Base-by-base conservation (phyloP, 306 rosid genomes). In the Dalbergia cochinchinensis region DNA sequence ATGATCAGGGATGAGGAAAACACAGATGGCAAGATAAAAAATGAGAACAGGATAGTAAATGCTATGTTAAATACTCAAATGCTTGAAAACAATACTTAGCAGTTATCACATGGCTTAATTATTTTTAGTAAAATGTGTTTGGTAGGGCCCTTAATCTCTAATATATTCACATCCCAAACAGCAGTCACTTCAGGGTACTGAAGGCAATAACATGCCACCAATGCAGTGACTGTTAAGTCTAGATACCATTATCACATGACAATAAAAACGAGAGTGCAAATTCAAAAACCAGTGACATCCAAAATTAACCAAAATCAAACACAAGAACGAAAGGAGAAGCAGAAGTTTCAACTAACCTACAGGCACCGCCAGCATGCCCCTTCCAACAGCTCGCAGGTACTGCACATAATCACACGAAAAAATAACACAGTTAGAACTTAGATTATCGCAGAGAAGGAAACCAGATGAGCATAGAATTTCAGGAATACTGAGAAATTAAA, bases 321-420 rank as follows among this genome's bases (percentile, higher is more conserved):
- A 37, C 53, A 65, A 44, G 76, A 77, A 41, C 45, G 12, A 15
- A 26, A 53, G 31, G 61, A 9, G 48, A 22, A 65, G 69, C 47
- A 31, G 3, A 34, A 73, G 13, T 68, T 55, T 50, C 34, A 55
- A 91, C 97, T 87, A 86, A 95, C 99, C 98, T 78, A 80, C 77
- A 54, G 90, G 91, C 66, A 95, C 81, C 80, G 88, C 98, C 12
- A 95, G 81, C 33, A 90, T 11, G 53, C 99, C 99, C 78, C 94
- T 86, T 54, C 90, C 91, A n/a, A 89, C 88, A 39, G 96, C 97
- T 82, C 86, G 81, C 79, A 88, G 80, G 81, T 91, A 95, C 98
- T 95, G 88, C 72, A 78, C 11, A 45, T 45, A 19, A 31, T 33
- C 68, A 22, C 47, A 66, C 14, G 18, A 26, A 6, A 70, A 70